Evolutionary conservation across 371 early-diverging fungal species (phyloP), one percentile per base, ranked within the genome.

Genomic region (Mucor mucedo): DNA sequence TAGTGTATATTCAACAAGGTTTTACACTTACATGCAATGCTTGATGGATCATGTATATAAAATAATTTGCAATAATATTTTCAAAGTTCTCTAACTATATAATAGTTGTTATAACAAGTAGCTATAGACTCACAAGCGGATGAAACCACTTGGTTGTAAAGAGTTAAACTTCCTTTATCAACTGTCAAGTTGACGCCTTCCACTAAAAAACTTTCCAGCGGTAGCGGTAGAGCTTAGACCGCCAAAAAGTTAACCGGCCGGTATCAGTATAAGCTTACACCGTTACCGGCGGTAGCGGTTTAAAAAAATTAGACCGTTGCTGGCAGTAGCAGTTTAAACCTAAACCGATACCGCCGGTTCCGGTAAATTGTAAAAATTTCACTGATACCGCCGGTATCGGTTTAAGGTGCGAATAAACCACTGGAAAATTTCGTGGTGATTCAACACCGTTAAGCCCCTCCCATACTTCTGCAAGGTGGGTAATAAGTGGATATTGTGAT

Each of bases 121-220:
- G 55, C 41, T 5, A 55, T n/a, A n/a, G 55, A 38, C 8, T 55
- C 55, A 55, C 55, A 55, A 5, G 38, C 55, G 5, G 55, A 16
- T 28, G 55, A 55, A 8, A 55, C 27, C 5, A 55, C 21, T 27
- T 55, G 55, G 2, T 40, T 40, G 4, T 55, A 55, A 40, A 13
- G 16, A 5, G 3, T 21, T n/a, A 55, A 13, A 21, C 5, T 8
- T 1, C 21, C 27, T 40, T 21, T 55, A 2, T 38, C 55, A 27
- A 55, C 55, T 4, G n/a, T 8, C 10, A 55, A 10, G 28, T 55
- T 55, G 5, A 55, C 55, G 38, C 21, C 38, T 9, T 52, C 30
- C 21, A 21, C 21, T 21, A 21, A 21, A 21, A 21, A 21, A 21
- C 21, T 21, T 21, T 21, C 21, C 21, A 21, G 21, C 21, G 21